Conservation (phyloP, 2,329 filamentous ascomycete genomes). For the Bipolaris sorokiniana region DNA sequence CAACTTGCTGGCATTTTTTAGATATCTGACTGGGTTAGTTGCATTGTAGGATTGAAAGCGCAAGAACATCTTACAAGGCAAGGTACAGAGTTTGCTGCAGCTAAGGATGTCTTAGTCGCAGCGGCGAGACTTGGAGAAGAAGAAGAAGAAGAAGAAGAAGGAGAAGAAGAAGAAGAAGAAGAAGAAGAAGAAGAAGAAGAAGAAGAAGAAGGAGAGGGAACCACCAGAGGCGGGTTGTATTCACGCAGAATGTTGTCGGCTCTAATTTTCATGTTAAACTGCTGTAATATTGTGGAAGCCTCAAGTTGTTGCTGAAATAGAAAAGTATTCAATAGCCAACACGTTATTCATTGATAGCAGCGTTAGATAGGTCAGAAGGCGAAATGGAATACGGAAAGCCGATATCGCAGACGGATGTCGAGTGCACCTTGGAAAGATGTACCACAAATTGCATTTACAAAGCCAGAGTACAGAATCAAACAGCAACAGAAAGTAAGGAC, state of each 20-base stretch:
- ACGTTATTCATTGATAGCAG: too few species aligned
- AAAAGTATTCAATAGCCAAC: neutral
- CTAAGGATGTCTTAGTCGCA: too few species aligned
- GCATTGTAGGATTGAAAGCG: neutral
- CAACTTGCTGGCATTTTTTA: constrained; percentile 1
- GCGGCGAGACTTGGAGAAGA: neutral
- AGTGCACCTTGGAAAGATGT: neutral
- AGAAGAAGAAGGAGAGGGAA: neutral
- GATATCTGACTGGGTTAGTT: constrained; percentile 11
- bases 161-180: neutral
- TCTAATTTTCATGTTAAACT: neutral
- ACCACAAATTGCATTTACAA: neutral
- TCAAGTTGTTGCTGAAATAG: neutral
- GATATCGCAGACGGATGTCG: neutral
- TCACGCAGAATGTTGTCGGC: neutral
- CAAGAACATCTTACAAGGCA: neutral
- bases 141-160: neutral
- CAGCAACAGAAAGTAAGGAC: neutral
- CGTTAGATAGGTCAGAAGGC: neutral
- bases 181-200: neutral
- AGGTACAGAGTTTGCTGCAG: neutral
- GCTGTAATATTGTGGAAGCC: neutral
- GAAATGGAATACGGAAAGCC: neutral
- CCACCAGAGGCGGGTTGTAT: neutral
- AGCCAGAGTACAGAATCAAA: neutral